Evolutionary conservation across 2,329 filamentous ascomycete genomes (phyloP), one percentile per base, ranked within the genome.

Genomic region (Penicillium digitatum): DNA sequence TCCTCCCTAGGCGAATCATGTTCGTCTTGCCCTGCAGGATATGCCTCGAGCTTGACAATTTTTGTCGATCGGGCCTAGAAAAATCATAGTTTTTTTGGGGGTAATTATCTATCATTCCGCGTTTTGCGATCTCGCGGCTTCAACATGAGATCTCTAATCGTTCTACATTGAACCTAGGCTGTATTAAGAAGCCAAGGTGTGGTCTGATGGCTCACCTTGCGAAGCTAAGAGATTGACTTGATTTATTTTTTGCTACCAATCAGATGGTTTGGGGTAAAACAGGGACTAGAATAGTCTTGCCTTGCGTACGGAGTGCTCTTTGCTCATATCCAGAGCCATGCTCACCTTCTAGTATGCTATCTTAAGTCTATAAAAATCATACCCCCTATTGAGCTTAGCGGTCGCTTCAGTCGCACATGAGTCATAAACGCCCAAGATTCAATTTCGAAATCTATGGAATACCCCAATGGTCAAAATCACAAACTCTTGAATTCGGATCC

Each of bases 171-270:
- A 31, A 12, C 24, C 29, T 34, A 26, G 27, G 18, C 16, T 37
- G 40, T n/a, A 29, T 16, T 16, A 31, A 35, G 12, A 4, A 38
- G 40, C 42, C 34, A 52, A 52, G 50, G 38, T 51, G 38, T 29
- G 16, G 27, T 44, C 20, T 20, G 29, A 43, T 26, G 12, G 16
- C n/a, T 27, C 35, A 16, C 20, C 48, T 34, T 20, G 8, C 10
- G 31, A 40, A 37, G 51, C 51, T 37, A 49, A 54, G 43, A 42
- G 10, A 32, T 47, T 53, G 43, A 27, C 51, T 49, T 48, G 16
- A 37, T 49, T 42, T 26, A 26, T 16, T 32, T 35, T 54, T 40
- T 4, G 6, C 35, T n/a, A 24, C 44, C 10, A 18, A 26, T 26
- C n/a, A 22, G 3, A 27, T 11, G 2, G 5, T 16, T 16, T 32